These are phyloP conservation scores for Fonsecaea nubica DNA, from an alignment of 2,329 filamentous ascomycete genomes.

Conservation along the genomic window DNA sequence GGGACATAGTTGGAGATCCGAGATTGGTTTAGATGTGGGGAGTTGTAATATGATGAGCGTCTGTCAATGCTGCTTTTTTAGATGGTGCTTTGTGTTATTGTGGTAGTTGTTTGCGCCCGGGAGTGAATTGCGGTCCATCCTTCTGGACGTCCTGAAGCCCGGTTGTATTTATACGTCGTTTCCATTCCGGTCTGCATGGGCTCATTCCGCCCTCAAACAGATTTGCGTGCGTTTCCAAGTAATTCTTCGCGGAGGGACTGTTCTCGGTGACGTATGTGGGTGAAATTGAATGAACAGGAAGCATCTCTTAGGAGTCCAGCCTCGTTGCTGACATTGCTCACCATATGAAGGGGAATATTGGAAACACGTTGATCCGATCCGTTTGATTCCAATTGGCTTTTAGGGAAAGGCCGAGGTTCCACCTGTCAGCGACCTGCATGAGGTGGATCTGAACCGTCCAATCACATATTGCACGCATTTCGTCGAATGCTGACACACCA, in stretches of 20 bases:
- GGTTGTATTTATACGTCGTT: background rate
- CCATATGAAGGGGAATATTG: background rate
- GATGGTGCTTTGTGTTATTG: background rate
- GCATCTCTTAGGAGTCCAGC: background rate
- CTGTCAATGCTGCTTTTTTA: background rate
- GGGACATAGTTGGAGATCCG: slow-evolving; percentile 26
- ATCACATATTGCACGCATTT: background rate
- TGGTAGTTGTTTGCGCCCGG: background rate
- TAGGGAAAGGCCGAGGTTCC: background rate
- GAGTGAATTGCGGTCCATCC: background rate
- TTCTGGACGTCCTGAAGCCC: background rate
- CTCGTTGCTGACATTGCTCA: background rate
- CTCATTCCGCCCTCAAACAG: background rate
- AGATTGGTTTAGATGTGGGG: too few species aligned
- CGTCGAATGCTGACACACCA: slow-evolving; percentile 2
- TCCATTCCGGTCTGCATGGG: background rate
- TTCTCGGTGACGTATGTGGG: background rate
- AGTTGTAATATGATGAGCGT: slow-evolving; percentile 6
- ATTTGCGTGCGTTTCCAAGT: background rate
- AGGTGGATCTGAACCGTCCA: background rate
- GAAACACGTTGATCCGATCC: background rate
- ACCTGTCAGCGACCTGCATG: slow-evolving; percentile 15
- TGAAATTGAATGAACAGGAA: slow-evolving; percentile 12
- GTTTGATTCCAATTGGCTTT: background rate
- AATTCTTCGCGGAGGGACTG: background rate